Percentiles rank a stretch among this genome's conserved stretches.
Conservation (phyloP, 2,329 filamentous ascomycete species). For the Apiospora hydei region DNA sequence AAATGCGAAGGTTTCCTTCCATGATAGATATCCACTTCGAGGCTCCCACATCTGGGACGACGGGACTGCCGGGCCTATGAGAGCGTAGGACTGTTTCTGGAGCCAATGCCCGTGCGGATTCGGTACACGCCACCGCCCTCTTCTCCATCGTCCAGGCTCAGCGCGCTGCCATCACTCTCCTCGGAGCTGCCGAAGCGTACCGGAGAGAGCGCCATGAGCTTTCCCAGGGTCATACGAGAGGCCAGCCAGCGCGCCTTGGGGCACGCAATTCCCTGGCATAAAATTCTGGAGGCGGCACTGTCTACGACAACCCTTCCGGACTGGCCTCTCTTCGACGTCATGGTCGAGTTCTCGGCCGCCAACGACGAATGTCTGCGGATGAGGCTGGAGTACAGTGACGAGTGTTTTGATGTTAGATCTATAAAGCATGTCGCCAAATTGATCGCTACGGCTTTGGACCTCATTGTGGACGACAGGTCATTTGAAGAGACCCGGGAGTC, state of each 20-base stretch:
- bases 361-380: background rate
- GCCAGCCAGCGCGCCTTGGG: background rate
- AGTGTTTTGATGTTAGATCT: background rate
- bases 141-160: background rate
- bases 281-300: background rate
- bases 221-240: background rate
- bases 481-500: background rate
- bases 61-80: background rate
- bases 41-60: background rate
- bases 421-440: background rate
- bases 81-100: background rate
- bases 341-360: background rate
- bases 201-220: background rate
- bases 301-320: background rate
- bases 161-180: background rate
- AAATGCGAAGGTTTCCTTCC: too few relatives aligned
- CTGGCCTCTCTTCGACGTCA: background rate
- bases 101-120: background rate
- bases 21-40: too few relatives aligned
- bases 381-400: background rate
- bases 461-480: background rate
- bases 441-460: background rate
- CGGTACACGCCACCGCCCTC: background rate
- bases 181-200: too few relatives aligned
- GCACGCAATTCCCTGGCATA: background rate